Percentiles rank a stretch among this genome's conserved stretches.
Evolutionary conservation across 2,329 filamentous ascomycete species (phyloP).

Genomic region (Chaetomiaceae sp.): DNA sequence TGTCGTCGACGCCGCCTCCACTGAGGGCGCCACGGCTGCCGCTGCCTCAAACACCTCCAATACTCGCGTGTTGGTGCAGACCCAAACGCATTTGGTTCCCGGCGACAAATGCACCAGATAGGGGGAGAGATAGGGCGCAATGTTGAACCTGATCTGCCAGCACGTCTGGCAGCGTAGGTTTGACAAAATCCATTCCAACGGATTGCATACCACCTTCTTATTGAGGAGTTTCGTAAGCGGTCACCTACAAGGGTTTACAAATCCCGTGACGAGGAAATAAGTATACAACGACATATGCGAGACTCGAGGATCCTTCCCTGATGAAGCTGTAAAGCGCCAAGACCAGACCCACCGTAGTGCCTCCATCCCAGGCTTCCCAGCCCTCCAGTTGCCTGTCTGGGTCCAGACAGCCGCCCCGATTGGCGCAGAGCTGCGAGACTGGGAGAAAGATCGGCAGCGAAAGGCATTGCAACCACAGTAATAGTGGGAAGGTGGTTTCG

Average conservation of each 20-base stretch:
- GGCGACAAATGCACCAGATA: not conserved
- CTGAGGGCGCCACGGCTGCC: not conserved
- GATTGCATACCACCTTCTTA: not conserved
- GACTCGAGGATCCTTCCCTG: conserved; percentile 1
- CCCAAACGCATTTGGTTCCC: conserved; percentile 3
- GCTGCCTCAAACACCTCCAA: not conserved
- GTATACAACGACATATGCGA: not conserved
- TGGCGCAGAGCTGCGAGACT: no score
- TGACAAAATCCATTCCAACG: conserved; percentile 1
- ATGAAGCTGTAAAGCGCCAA: no score
- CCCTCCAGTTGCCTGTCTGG: no score
- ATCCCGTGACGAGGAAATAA: conserved; percentile 3
- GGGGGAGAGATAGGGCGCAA: not conserved
- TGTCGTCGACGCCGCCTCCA: not conserved
- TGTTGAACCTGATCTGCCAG: conserved; percentile 7
- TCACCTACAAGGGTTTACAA: not conserved
- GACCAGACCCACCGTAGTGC: no score
- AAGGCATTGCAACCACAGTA: no score
- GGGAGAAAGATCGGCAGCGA: no score
- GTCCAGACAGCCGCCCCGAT: no score
- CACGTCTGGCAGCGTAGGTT: conserved; percentile 5
- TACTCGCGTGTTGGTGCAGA: not conserved
- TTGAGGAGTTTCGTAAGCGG: not conserved
- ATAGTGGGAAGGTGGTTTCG: no score
- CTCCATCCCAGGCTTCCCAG: no score